Evolutionary conservation across 129 eudicot species (phyloP).

Genomic region (Ambrosia artemisiifolia): DNA sequence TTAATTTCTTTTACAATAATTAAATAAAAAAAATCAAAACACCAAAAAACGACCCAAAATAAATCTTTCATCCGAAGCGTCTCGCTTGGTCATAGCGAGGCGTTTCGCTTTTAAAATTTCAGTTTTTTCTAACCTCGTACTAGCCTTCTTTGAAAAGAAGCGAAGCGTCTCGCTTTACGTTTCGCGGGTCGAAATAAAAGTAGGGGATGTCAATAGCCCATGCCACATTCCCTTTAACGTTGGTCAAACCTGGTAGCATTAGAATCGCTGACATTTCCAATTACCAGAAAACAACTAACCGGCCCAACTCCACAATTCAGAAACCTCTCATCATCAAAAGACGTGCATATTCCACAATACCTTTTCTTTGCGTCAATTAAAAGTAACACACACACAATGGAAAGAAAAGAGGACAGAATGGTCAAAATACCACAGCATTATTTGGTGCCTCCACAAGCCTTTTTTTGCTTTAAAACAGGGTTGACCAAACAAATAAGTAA

Average conservation of each 20-base stretch:
- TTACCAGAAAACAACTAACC: conserved; percentile 15
- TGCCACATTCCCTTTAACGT: background rate
- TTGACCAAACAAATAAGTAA: conserved; percentile 3
- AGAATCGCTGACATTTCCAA: background rate
- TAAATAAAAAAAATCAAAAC: too few relatives aligned
- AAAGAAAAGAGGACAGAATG: background rate
- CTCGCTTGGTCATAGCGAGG: too few relatives aligned
- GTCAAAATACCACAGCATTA: background rate
- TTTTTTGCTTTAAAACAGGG: background rate
- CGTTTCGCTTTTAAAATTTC: too few relatives aligned
- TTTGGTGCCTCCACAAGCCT: background rate
- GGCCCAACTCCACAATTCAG: conserved; percentile 9
- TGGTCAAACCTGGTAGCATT: background rate
- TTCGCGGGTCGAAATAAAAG: too few relatives aligned
- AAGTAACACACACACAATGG: background rate
- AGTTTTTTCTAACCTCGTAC: too few relatives aligned
- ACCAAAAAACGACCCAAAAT: too few relatives aligned
- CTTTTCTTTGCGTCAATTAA: background rate
- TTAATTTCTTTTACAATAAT: too few relatives aligned
- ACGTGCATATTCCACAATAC: background rate
- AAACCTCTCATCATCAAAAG: conserved; percentile 14
- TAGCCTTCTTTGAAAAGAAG: too few relatives aligned
- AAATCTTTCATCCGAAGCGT: too few relatives aligned
- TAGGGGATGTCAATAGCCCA: too few relatives aligned
- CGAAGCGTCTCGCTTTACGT: too few relatives aligned